Evolutionary conservation across 1,284 basidiomycete genomes (phyloP).

Genomic region (Flammula alnicola): DNA sequence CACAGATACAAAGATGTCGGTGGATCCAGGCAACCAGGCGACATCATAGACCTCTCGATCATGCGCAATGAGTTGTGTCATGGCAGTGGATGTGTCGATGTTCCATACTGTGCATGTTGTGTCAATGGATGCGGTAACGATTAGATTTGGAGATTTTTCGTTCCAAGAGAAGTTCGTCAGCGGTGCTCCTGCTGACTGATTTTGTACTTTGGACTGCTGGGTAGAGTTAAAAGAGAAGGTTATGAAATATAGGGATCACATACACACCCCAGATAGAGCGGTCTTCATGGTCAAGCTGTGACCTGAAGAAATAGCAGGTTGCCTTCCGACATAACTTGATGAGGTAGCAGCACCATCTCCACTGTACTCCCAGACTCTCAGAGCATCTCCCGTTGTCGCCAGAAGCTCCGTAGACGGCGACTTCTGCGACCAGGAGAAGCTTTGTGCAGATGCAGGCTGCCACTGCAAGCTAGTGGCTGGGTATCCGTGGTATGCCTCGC

Average conservation of each 20-base stretch:
- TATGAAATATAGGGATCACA: constrained; percentile 13
- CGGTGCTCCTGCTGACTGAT: constrained; percentile 82
- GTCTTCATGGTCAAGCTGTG: constrained; percentile 70
- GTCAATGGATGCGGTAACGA: constrained; percentile 96
- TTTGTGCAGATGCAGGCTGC: constrained; percentile 72
- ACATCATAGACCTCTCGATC: constrained; percentile 98
- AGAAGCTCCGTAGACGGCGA: constrained; percentile 73
- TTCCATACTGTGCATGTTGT: constrained; percentile 98
- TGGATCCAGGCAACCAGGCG: constrained; percentile 97
- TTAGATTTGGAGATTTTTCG: constrained; percentile 81
- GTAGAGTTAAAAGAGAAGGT: constrained; percentile 17
- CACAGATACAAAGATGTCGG: constrained; percentile 98
- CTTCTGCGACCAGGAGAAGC: constrained; percentile 69
- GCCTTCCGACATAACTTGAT: constrained; percentile 75
- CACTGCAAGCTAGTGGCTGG: constrained; percentile 84
- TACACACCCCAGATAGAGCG: constrained; percentile 81
- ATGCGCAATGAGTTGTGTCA: constrained; percentile 98
- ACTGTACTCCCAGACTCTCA: constrained; percentile 88
- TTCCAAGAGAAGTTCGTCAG: constrained; percentile 98
- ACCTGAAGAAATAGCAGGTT: constrained; percentile 51
- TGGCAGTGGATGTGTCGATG: constrained; percentile 92
- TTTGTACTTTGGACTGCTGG: constrained; percentile 87
- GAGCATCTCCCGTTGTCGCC: constrained; percentile 88
- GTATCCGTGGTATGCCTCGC: constrained; percentile 82
- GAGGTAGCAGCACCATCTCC: constrained; percentile 60